Conservation (phyloP, 805 yeast genomes). For the Hemisphaericaspora nanyangensis region DNA sequence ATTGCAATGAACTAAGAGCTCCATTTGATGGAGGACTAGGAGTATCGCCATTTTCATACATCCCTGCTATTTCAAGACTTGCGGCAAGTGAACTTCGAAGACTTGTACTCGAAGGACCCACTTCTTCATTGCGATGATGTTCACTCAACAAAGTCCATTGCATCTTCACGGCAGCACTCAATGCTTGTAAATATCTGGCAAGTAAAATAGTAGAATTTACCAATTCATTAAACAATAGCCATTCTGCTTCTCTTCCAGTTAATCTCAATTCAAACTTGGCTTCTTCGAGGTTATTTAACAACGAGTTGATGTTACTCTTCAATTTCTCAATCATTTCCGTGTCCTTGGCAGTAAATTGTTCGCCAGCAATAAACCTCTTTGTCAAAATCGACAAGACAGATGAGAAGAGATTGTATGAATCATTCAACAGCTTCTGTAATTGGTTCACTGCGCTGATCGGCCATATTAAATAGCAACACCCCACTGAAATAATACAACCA, state of each 20-base stretch:
- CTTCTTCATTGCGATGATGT: background rate
- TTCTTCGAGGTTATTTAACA: conserved; percentile 49
- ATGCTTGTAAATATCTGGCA: conserved; percentile 59
- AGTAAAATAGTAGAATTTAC: conserved; percentile 51
- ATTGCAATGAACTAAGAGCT: conserved; percentile 35
- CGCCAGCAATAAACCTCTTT: conserved; percentile 48
- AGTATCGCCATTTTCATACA: conserved; percentile 21
- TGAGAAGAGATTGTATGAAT: conserved; percentile 51
- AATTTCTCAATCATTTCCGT: conserved; percentile 32
- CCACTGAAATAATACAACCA: conserved; percentile 60
- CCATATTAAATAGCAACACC: conserved; percentile 59
- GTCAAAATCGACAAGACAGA: conserved; percentile 43
- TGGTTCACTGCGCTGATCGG: conserved; percentile 53
- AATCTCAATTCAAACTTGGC: conserved; percentile 57
- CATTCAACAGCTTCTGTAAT: conserved; percentile 45
- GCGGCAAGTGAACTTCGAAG: conserved; percentile 11
- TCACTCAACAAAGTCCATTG: conserved; percentile 52
- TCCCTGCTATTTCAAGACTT: conserved; percentile 19
- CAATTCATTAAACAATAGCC: conserved; percentile 38
- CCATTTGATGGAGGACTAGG: conserved; percentile 9
- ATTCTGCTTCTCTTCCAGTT: conserved; percentile 55
- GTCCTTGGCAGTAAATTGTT: conserved; percentile 39
- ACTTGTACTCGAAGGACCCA: background rate
- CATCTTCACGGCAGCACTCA: conserved; percentile 65
- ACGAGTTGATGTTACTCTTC: conserved; percentile 33